Evolutionary conservation across 352 stramenopile genomes (phyloP).

Genomic region (Pythium myriotylum): DNA sequence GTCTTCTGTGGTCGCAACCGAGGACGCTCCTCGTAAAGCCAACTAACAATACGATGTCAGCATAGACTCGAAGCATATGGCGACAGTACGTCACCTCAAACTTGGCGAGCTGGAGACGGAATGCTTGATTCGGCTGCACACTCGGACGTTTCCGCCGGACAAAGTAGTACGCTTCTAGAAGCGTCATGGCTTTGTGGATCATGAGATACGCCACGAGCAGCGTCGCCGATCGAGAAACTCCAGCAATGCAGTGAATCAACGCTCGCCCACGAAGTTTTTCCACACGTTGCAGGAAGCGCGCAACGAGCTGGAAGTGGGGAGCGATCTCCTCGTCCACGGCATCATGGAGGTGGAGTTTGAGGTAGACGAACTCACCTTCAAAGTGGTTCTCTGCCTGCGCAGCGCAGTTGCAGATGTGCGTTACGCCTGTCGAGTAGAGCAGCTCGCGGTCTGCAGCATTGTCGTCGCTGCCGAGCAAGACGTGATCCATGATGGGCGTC

Average conservation of each 20-base stretch:
- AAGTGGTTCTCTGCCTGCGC: constrained; percentile 55
- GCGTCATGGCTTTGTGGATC: constrained; percentile 65
- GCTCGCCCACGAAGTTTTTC: constrained; percentile 49
- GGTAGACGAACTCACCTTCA: constrained; percentile 68
- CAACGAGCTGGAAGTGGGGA: constrained; percentile 55
- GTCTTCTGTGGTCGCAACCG: constrained; percentile 51
- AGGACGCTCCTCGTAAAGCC: constrained; percentile 54
- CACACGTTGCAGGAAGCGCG: constrained; percentile 54
- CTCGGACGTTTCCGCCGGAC: constrained; percentile 44
- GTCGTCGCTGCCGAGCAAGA: constrained; percentile 49
- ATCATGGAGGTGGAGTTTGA: constrained; percentile 59
- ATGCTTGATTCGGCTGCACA: constrained; percentile 61
- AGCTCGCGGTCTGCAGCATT: constrained; percentile 45
- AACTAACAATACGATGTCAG: constrained; percentile 25
- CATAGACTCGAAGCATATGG: no score
- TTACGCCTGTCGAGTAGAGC: constrained; percentile 47
- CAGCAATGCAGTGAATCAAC: constrained; percentile 64
- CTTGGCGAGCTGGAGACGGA: constrained; percentile 70
- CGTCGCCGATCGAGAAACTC: constrained; percentile 53
- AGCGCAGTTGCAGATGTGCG: constrained; percentile 69
- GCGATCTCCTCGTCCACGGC: constrained; percentile 53
- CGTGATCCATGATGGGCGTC: constrained; percentile 42
- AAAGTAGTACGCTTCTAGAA: constrained; percentile 61
- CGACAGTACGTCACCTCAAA: constrained; percentile 53
- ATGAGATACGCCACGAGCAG: constrained; percentile 69